phyloP scores from a whole-genome alignment of 768 basidiomycete species.

The Porpolomopsis calyptriformis region DNA sequence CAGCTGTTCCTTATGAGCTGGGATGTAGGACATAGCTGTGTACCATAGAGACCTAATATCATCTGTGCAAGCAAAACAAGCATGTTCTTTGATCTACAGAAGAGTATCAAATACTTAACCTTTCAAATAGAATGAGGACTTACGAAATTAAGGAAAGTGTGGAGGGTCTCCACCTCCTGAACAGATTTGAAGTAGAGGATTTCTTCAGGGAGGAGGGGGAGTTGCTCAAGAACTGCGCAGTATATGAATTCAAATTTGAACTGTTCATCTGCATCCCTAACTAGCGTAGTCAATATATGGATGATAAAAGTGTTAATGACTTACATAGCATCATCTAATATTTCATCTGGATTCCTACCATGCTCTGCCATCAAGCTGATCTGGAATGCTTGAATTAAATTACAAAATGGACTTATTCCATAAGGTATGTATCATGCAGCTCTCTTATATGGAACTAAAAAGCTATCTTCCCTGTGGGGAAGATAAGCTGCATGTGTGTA shows the following conservation, averaged over 20 bases:
- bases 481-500: background rate
- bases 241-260: no score
- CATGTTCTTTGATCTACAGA: background rate
- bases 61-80: background rate
- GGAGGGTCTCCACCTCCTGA: background rate
- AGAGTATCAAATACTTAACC: background rate
- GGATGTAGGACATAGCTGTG: conserved; percentile 1
- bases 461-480: background rate
- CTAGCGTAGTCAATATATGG: background rate
- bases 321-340: background rate
- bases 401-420: background rate
- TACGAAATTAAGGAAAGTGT: background rate
- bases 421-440: background rate
- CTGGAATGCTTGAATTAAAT: background rate
- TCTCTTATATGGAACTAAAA: background rate
- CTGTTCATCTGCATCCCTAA: background rate
- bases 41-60: conserved; percentile 1
- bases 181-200: background rate
- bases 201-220: background rate
- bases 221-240: background rate
- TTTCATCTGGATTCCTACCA: background rate
- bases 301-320: background rate
- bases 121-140: background rate
- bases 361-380: background rate
- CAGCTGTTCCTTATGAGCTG: background rate